Base-by-base conservation (phyloP, 768 basidiomycete species). In the Candolleomyces aberdarensis region DNA sequence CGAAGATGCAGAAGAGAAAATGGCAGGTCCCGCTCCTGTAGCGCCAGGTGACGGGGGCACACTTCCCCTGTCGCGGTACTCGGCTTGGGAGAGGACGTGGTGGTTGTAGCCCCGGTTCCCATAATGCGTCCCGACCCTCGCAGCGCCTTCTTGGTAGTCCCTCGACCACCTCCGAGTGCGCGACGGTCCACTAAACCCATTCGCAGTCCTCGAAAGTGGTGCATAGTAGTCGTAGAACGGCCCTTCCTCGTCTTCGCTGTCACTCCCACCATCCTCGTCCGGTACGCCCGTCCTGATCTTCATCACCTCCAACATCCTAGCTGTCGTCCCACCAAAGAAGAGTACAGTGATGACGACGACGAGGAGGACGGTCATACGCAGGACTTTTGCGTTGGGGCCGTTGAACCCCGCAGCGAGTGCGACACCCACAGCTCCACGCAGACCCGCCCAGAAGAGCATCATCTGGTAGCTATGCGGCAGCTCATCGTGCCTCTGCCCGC, bases 361-460 rank as follows among this genome's bases (percentile, higher is more conserved):
- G 19, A 97, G 89, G 29, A 99, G 86, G 20, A 98, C 95, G 0
- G 97, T 98, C 50, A 88, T 97, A 39, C 95, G 81, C 56, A 99
- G 81, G 44, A 92, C 93, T 66, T 93, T 87, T 0, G 94, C 94
- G 69, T 96, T 96, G 31, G 86, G 81, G n/a, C 97, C 96, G 60
- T 88, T 88, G 80, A 99, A 96, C 2, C 96, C 96, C 1, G 94
- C 92, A 1, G 97, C 97, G 32, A 99, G 85, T 3, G 97, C 97
- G 20, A 99, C 97, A 43, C 97, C 97, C 47, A 99, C 97, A 0
- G 97, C 97, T 40, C 97, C 97, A 31, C 97, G 82, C 57, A 99
- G 77, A 5, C 96, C 96, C 1, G 96, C 96, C 97, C 96, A 99
- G 76, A 98, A 98, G 15, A 98, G 77, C 95, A 98, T 97, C 93